These are phyloP conservation scores for Fusarium beomiforme DNA, from an alignment of 2,329 filamentous ascomycete species.

Conservation along the genomic window DNA sequence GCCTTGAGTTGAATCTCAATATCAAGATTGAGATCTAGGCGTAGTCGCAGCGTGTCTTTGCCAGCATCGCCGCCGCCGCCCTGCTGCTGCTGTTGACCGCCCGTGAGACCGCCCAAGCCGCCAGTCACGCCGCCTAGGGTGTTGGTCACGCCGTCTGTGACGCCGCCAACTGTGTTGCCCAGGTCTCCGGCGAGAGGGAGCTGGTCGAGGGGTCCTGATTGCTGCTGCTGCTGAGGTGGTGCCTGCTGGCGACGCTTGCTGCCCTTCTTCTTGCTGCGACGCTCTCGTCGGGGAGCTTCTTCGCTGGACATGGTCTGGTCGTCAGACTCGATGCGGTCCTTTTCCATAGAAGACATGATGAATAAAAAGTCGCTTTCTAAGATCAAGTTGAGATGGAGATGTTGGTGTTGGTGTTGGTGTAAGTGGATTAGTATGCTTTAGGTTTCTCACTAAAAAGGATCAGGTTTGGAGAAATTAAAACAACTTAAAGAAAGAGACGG, in stretches of 20 bases:
- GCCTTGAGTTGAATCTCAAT: conserved; percentile 88
- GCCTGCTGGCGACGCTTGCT: conserved; percentile 44
- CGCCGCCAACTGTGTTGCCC: conserved; percentile 51
- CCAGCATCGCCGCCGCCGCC: conserved; percentile 54
- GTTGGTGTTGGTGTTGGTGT: neutral
- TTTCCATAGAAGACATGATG: conserved; percentile 42
- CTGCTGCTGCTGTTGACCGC: conserved; percentile 50
- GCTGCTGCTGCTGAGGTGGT: conserved; percentile 30
- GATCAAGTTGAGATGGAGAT: neutral
- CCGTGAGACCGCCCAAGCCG: conserved; percentile 50
- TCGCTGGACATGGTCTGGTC: conserved; percentile 39
- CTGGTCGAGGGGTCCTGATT: conserved; percentile 48
- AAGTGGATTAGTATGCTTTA: conserved; percentile 11
- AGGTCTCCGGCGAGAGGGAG: conserved; percentile 50
- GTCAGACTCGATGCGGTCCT: conserved; percentile 44
- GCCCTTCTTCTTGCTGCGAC: conserved; percentile 46
- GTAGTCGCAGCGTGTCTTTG: conserved; percentile 73
- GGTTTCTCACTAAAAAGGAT: conserved; percentile 1
- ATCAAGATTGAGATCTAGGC: conserved; percentile 83
- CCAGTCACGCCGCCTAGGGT: conserved; percentile 54
- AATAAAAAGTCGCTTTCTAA: neutral
- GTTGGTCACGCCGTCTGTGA: conserved; percentile 55
- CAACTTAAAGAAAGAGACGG: conserved; percentile 14
- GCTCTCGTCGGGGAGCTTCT: conserved; percentile 38
- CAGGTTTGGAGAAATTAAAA: conserved; percentile 17